Evolutionary conservation across 129 eudicot genomes (phyloP), one percentile per base, ranked within the genome.

Genomic region (Logfia minima): DNA sequence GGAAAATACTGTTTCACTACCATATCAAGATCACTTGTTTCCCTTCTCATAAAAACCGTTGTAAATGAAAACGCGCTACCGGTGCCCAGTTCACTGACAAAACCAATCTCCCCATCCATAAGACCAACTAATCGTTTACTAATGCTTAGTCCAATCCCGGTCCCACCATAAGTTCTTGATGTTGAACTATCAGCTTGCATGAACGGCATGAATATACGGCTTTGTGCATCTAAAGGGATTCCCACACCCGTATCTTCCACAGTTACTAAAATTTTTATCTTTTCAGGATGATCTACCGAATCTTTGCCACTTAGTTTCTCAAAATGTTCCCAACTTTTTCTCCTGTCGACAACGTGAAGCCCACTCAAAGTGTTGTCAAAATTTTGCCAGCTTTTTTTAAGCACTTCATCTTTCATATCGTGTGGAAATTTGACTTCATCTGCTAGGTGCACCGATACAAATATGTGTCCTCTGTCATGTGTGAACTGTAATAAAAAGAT

Each of bases 121-220:
- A 94, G 88, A 76, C 73, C 87, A 32, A 94, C 98, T 45, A 94
- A 72, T 37, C 96, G 83, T 71, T 91, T 87, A 84, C 98, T 89
- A 48, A 94, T 94, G 78, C 97, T 94, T 81, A 94, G 78, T 48
- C 98, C 97, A 34, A 94, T 91, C 45, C 96, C 98, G 0, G 98
- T 91, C 8, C 98, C 98, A 68, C 98, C 97, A 75, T 91, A 87
- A 17, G 81, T 92, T 34, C 98, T 83, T 19, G 97, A 89, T 2
- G 96, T 92, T 2, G 97, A 91, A 83, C 96, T 89, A 81, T 86
- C 98, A 0, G 96, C 98, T 85, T 94, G 98, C 98, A 91, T 91
- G 76, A 94, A 94, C 6, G 98, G 98, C 76, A 62, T 89, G 71
- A 94, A 94, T 43, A 94, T 86, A 34, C 89, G 93, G 52, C 16